Base-by-base conservation (phyloP, 129 eudicot species). In the Glebionis coronaria region DNA sequence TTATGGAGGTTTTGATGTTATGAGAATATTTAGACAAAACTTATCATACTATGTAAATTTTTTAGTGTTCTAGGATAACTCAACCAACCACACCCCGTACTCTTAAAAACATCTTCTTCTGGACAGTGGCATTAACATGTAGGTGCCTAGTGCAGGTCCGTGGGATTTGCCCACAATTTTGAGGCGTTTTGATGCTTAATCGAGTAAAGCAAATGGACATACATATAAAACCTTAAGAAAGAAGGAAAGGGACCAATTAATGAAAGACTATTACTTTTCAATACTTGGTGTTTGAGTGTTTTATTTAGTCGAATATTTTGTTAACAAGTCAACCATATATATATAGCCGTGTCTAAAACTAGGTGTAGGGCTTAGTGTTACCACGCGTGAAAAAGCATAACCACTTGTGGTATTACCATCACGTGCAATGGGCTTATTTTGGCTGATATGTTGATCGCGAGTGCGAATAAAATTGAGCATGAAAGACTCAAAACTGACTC, bases 191-290 rank as follows among this genome's bases (percentile, higher is more conserved):
- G 46, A 63, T 63, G 35, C 64, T 52, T 53, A 45, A 70, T 57
- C 56, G 13, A 70, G 27, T 55, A 73, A 73, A 63, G 62, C 56
- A 53, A 53, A 54, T 63, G 63, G 51, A 40, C 47, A 72, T 23
- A 7, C 8, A 35, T 29, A 71, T 53, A 8, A 52, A 73, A 52
- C 56, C 65, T 63, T 54, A 55, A 23, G n/a, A 53, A 73, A 63
- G 65, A 73, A 21, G 71, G 50, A 42, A 73, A 27, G 64, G 64
- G 65, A 63, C 65, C 71, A 71, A 18, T 29, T 35, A 35, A 40
- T 45, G n/a, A 51, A 65, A 65, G 14, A 45, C 9, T 44, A 40
- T 38, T 23, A 35, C 42, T 14, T 44, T 63, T 35, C 54, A 45
- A 12, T 21, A 42, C 35, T 63, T 44, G 18, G 40, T 44, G 15